These are phyloP conservation scores for Neopestalotiopsis sp. DNA, from an alignment of 2,329 filamentous ascomycete genomes.

Conservation along the genomic window DNA sequence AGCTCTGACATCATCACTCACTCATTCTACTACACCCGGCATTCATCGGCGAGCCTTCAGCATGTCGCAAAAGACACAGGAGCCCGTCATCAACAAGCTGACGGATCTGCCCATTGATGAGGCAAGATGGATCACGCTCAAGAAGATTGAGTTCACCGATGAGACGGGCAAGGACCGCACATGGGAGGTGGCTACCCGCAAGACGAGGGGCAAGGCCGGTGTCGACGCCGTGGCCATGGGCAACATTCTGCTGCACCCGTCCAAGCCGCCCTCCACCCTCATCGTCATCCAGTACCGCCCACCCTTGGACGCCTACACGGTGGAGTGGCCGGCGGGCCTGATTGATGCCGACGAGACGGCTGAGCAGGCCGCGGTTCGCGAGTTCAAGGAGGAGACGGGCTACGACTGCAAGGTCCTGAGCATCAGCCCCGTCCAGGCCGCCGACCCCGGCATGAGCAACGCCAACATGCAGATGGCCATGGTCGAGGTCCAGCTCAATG, in stretches of 20 bases:
- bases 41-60: constrained; percentile 24
- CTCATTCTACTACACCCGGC: not conserved
- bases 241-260: constrained; percentile 58
- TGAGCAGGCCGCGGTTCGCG: constrained; percentile 57
- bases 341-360: constrained; percentile 58
- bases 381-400: constrained; percentile 62
- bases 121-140: constrained; percentile 62
- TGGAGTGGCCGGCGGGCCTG: constrained; percentile 61
- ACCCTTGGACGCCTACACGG: constrained; percentile 55
- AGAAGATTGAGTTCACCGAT: constrained; percentile 63
- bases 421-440: constrained; percentile 59
- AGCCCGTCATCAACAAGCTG: constrained; percentile 51
- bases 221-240: constrained; percentile 69
- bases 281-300: constrained; percentile 60
- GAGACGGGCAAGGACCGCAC: constrained; percentile 57
- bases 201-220: constrained; percentile 58
- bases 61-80: constrained; percentile 47
- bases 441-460: constrained; percentile 62
- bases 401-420: constrained; percentile 55
- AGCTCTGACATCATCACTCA: constrained; percentile 17
- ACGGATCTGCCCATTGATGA: constrained; percentile 55
- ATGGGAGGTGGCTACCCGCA: constrained; percentile 66
- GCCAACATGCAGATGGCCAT: constrained; percentile 68
- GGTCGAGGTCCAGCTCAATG: constrained; percentile 60
- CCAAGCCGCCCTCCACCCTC: constrained; percentile 50